Conservation (phyloP, 2,329 filamentous ascomycete genomes). For the Botryotinia narcissicola region DNA sequence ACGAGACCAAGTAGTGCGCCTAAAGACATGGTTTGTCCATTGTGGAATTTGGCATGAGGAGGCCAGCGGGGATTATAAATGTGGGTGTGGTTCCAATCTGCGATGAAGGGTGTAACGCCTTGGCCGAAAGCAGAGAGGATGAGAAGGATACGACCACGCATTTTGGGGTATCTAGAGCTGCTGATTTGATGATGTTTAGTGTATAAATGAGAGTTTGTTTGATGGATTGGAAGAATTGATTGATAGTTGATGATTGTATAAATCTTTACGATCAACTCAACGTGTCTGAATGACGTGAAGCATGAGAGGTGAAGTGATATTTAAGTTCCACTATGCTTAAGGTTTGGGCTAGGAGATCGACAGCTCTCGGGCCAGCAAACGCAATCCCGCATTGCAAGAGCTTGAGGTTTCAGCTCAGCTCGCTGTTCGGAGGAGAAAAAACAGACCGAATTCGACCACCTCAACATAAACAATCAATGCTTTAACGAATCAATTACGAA, state of each 20-base stretch:
- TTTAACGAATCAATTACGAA: background rate
- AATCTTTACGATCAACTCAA: background rate
- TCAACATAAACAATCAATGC: background rate
- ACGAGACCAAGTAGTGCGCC: constrained; percentile 43
- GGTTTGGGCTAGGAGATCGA: background rate
- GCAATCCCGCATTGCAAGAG: background rate
- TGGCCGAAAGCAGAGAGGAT: constrained; percentile 28
- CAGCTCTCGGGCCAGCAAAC: background rate
- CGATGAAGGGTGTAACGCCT: constrained; percentile 32
- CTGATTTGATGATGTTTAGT: background rate
- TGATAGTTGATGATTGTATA: background rate
- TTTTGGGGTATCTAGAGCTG: background rate
- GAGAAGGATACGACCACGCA: constrained; percentile 28
- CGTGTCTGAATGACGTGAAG: background rate
- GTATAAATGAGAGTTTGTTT: background rate
- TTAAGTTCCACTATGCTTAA: background rate
- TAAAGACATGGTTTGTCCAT: constrained; percentile 51
- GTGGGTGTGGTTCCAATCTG: constrained; percentile 46
- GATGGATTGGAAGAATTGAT: background rate
- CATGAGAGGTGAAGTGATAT: background rate
- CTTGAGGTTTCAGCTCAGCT: constrained; percentile 3
- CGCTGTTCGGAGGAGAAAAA: background rate
- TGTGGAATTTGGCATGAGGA: constrained; percentile 52
- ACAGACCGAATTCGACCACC: background rate
- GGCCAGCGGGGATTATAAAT: constrained; percentile 49